Evolutionary conservation across 352 stramenopile genomes (phyloP).

Genomic region (Pythium aristosporum): DNA sequence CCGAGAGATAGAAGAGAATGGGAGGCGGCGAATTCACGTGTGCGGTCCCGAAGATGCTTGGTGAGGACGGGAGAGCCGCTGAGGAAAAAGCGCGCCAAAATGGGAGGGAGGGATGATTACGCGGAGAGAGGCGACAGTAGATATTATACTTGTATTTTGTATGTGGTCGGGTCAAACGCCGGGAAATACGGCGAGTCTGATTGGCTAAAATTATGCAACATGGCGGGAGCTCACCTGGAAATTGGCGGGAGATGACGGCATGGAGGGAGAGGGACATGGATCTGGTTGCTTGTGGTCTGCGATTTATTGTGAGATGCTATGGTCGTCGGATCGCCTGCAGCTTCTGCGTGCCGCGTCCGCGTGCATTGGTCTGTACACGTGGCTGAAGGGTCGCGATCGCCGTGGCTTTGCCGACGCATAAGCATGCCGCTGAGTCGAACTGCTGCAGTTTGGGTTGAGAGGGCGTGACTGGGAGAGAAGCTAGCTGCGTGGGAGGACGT

Average conservation of each 20-base stretch:
- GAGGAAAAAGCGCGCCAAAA: conserved; percentile 37
- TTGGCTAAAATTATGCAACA: conserved; percentile 14
- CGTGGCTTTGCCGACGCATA: conserved; percentile 1
- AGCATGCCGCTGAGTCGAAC: background rate
- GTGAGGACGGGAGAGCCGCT: conserved; percentile 3
- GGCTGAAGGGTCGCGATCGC: background rate
- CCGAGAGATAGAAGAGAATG: background rate
- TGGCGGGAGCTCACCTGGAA: conserved; percentile 4
- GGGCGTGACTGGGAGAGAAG: background rate
- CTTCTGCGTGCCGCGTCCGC: background rate
- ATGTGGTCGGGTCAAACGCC: background rate
- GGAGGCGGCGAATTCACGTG: conserved; percentile 17
- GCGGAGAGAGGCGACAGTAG: conserved; percentile 11
- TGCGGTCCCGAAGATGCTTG: background rate
- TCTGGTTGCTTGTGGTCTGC: background rate
- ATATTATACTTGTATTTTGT: conserved; percentile 18
- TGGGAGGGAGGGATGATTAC: conserved; percentile 2
- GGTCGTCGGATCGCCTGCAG: conserved; percentile 1
- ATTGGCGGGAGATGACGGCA: conserved; percentile 9
- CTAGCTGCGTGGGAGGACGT: conserved; percentile 4
- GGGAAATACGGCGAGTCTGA: background rate
- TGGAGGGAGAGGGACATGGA: background rate
- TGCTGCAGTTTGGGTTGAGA: background rate
- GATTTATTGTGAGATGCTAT: background rate
- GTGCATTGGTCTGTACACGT: background rate